These are phyloP conservation scores for Paecilomyces sp. DNA, from an alignment of 2,329 filamentous ascomycete species.

Conservation along the genomic window DNA sequence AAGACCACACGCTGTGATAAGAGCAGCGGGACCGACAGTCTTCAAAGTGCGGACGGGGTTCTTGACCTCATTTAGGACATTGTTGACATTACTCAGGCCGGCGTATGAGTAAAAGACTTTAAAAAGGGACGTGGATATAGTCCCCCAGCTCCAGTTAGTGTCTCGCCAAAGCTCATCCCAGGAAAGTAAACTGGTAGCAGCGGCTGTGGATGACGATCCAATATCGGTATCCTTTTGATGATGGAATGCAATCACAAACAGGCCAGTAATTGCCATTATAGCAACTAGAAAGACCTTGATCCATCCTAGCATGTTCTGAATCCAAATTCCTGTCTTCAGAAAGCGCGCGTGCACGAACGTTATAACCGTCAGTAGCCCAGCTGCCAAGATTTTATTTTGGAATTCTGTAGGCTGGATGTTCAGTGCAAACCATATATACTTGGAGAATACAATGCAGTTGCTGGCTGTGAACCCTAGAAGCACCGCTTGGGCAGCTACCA, in stretches of 20 bases:
- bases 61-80: conserved; percentile 65
- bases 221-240: conserved; percentile 14
- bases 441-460: conserved; percentile 63
- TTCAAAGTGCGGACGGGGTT: conserved; percentile 60
- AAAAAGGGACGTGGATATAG: conserved; percentile 56
- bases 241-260: conserved; percentile 51
- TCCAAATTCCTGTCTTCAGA: conserved; percentile 48
- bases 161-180: conserved; percentile 56
- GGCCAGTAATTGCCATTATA: conserved; percentile 55
- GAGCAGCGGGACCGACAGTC: conserved; percentile 53
- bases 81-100: conserved; percentile 60
- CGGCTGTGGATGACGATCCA: not conserved
- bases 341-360: conserved; percentile 55
- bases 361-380: conserved; percentile 49
- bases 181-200: conserved; percentile 7
- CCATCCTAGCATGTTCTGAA: conserved; percentile 58
- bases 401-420: conserved; percentile 45
- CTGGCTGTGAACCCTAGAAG: conserved; percentile 61
- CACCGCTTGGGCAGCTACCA: conserved; percentile 58
- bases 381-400: conserved; percentile 50
- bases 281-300: conserved; percentile 54
- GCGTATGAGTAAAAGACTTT: conserved; percentile 64
- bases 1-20: conserved; percentile 55
- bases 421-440: conserved; percentile 57
- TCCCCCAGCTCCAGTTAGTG: conserved; percentile 62